Evolutionary conservation across 2,329 filamentous ascomycete species (phyloP), one percentile per base, ranked within the genome.

Genomic region (Fusarium albosuccineum): DNA sequence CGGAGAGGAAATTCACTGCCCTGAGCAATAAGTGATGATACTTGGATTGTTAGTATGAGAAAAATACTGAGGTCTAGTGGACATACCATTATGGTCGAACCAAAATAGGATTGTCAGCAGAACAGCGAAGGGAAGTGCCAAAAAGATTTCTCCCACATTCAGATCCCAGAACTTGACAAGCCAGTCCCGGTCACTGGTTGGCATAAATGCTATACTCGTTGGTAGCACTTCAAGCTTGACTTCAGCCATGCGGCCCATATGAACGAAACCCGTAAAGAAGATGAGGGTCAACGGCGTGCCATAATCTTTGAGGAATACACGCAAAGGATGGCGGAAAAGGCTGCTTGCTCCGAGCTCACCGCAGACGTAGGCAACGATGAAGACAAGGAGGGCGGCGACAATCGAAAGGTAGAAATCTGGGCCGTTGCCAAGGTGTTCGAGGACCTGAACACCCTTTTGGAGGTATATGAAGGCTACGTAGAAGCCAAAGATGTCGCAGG

Each of bases 391-490:
- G 8, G 92, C 86, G 2, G 94, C 87, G 70, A 90, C 86, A 71
- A 97, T 87, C 46, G 92, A 94, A 27, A 97, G 86, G 75, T 97
- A 97, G 82, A 96, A 82, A 75, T 91, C 86, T 49, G 83, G 85
- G 69, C 82, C 78, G 77, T 83, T 74, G 78, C 92, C 94, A 73
- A 97, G 91, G 11, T 91, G 86, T 42, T 89, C 90, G 17, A 97
- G 85, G 13, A 97, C 92, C 78, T 97, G 92, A 64, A 97, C 91
- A 14, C 93, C 93, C 79, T 97, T 97, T 75, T 97, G 93, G 17
- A 97, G 84, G 76, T 97, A 97, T 78, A 97, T 95, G 75, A 92
- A 94, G 58, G 93, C 93, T 48, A 97, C 93, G 76, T 97, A 97
- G 81, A 97, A 97, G 51, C 93, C 94, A 70, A 97, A 97, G 73